phyloP scores from a whole-genome alignment of 139 green algal species.

The Tetradesmus obliquus region DNA sequence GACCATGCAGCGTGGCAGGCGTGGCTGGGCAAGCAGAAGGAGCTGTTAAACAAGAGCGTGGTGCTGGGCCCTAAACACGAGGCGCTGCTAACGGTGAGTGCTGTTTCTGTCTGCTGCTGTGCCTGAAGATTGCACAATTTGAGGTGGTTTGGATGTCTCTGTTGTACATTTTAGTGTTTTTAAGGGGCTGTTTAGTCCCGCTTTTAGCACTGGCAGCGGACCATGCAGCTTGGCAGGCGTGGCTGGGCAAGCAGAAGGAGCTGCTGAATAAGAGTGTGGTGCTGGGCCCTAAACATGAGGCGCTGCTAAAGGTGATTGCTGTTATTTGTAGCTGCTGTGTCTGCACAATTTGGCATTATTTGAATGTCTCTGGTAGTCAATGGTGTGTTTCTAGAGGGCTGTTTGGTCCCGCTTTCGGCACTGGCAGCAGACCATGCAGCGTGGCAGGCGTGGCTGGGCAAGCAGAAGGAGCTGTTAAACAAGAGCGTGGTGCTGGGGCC shows the following conservation, averaged over 20 bases:
- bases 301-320: slow-evolving; percentile 28
- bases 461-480: slow-evolving; percentile 29
- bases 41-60: slow-evolving; percentile 17
- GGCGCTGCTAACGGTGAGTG: slow-evolving; percentile 27
- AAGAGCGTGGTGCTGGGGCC: slow-evolving; percentile 45
- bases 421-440: slow-evolving; percentile 12
- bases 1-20: not conserved
- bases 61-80: slow-evolving; percentile 55
- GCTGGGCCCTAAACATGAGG: slow-evolving; percentile 51
- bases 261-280: slow-evolving; percentile 33
- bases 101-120: not conserved
- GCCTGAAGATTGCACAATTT: too few species aligned
- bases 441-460: slow-evolving; percentile 18
- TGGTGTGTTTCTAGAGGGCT: too few species aligned
- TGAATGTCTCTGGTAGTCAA: too few species aligned
- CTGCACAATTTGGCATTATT: too few species aligned
- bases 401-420: not conserved
- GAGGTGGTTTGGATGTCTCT: too few species aligned
- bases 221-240: not conserved
- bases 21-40: slow-evolving; percentile 20
- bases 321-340: not conserved
- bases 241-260: slow-evolving; percentile 24
- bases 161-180: too few species aligned
- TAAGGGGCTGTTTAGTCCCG: too few species aligned
- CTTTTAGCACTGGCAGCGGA: not conserved